Base-by-base conservation (phyloP, 805 yeast genomes). In the Ogataea pilisensis region DNA sequence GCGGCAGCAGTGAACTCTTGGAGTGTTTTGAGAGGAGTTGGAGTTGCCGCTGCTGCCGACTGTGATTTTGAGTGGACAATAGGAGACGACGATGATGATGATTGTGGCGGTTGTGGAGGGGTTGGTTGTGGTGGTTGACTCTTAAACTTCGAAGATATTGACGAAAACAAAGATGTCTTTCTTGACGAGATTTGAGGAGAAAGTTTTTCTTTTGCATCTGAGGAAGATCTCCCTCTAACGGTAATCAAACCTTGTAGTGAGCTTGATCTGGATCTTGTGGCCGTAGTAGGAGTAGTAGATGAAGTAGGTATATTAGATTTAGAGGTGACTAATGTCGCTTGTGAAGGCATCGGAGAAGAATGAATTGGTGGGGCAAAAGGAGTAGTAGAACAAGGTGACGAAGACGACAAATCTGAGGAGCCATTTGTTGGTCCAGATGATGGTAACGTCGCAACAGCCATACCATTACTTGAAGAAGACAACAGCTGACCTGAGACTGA, bases 101-200 rank as follows among this genome's bases (percentile, higher is more conserved):
- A 41, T 27, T 18, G 41, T 27, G 26, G 47, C 29, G 14, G 14
- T 31, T 26, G 37, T 35, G 21, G 20, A 18, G 34, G 18, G 12
- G 38, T 42, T 38, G 12, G 46, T 34, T 34, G 55, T 39, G 41
- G 31, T n/a, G 47, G 14, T 29, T 47, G 48, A 9, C 46, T 39
- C 38, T 58, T 61, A 33, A 64, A 49, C 31, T 62, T 64, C 8
- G 68, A 63, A 3, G 69, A 64, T 8, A 64, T 22, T 0, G 68
- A 54, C 1, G 66, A 60, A 34, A 64, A 55, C 6, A 64, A 21
- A 3, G 65, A 55, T 21, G 50, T 49, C 39, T 54, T 63, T 24
- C 49, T 54, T 12, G 46, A 42, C 3, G 38, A 41, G 28, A 45
- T 45, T 41, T 42, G 35, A 3, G 48, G 48, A 8, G 45, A 27